These are phyloP conservation scores for Colletotrichum simmondsii DNA, from an alignment of 2,329 filamentous ascomycete species.

Conservation along the genomic window DNA sequence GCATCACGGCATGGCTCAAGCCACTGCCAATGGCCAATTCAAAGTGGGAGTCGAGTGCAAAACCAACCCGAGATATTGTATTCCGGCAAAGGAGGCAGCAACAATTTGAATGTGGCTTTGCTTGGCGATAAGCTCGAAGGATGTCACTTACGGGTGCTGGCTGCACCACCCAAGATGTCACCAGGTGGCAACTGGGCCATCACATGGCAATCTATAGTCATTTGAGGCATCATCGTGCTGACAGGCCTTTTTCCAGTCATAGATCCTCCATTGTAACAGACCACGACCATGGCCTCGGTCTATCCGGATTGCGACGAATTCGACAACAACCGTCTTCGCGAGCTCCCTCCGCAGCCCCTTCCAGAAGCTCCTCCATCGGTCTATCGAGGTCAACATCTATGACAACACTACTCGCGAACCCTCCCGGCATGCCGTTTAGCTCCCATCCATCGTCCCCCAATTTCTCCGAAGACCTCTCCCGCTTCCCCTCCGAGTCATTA, in stretches of 20 bases:
- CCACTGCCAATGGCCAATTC: not conserved
- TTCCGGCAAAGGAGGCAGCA: not conserved
- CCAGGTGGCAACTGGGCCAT: slow-evolving; percentile 24
- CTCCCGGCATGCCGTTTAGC: slow-evolving; percentile 63
- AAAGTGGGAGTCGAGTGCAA: not conserved
- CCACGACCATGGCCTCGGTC: slow-evolving; percentile 87
- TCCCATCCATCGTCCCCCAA: slow-evolving; percentile 78
- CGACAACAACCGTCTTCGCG: slow-evolving; percentile 82
- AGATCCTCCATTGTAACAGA: slow-evolving; percentile 87
- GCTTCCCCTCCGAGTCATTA: slow-evolving; percentile 94
- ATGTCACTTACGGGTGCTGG: slow-evolving; percentile 32
- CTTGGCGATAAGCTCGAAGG: slow-evolving; percentile 2
- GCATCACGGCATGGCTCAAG: slow-evolving; percentile 1
- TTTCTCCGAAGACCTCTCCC: slow-evolving; percentile 87
- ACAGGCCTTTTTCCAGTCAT: slow-evolving; percentile 33
- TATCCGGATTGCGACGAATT: slow-evolving; percentile 91
- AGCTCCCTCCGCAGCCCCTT: slow-evolving; percentile 72
- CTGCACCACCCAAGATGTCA: slow-evolving; percentile 20
- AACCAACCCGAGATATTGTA: not conserved
- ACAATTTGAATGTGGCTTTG: not conserved
- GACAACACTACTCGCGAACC: slow-evolving; percentile 71
- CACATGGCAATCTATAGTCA: slow-evolving; percentile 29
- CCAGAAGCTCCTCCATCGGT: slow-evolving; percentile 67
- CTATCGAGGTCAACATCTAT: slow-evolving; percentile 78
- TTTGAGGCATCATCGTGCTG: slow-evolving; percentile 25